Evolutionary conservation across 2,329 filamentous ascomycete species (phyloP).

Genomic region (Aspergillus neotritici): DNA sequence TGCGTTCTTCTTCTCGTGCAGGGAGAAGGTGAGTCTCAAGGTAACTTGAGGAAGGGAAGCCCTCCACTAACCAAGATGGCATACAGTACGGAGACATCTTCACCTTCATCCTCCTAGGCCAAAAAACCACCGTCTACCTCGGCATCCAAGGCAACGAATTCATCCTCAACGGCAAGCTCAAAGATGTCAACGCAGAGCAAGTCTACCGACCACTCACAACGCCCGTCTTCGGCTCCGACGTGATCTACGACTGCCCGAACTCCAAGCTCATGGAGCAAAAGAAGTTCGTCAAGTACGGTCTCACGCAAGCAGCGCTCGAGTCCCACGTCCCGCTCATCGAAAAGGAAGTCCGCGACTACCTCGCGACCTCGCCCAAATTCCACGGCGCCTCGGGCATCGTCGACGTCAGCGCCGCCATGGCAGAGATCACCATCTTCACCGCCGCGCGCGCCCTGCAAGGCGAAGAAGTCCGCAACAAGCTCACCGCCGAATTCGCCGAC

Average conservation of each 20-base stretch:
- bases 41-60: no score
- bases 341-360: slow-evolving; percentile 52
- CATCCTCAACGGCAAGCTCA: slow-evolving; percentile 85
- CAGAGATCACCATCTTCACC: slow-evolving; percentile 77
- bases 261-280: slow-evolving; percentile 94
- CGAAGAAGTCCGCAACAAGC: slow-evolving; percentile 65
- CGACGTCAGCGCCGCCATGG: slow-evolving; percentile 62
- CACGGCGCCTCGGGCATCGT: slow-evolving; percentile 55
- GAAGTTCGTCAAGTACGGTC: slow-evolving; percentile 66
- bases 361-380: slow-evolving; percentile 52
- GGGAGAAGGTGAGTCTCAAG: slow-evolving; percentile 57
- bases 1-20: slow-evolving; percentile 68
- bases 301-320: slow-evolving; percentile 55
- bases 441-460: slow-evolving; percentile 70
- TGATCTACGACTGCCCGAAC: slow-evolving; percentile 88
- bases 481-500: slow-evolving; percentile 66
- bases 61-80: slow-evolving; percentile 6
- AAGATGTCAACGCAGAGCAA: slow-evolving; percentile 85
- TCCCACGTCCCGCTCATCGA: slow-evolving; percentile 80
- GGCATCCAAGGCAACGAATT: slow-evolving; percentile 84
- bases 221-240: slow-evolving; percentile 72
- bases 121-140: slow-evolving; percentile 80
- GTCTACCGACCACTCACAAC: slow-evolving; percentile 72
- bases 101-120: slow-evolving; percentile 81
- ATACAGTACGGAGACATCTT: slow-evolving; percentile 79